A percentile compares a stretch with the other conserved stretches of the same genome.
These are phyloP conservation scores for Puccinia coronata DNA, from an alignment of 1,284 basidiomycete species.

Conservation along the genomic window DNA sequence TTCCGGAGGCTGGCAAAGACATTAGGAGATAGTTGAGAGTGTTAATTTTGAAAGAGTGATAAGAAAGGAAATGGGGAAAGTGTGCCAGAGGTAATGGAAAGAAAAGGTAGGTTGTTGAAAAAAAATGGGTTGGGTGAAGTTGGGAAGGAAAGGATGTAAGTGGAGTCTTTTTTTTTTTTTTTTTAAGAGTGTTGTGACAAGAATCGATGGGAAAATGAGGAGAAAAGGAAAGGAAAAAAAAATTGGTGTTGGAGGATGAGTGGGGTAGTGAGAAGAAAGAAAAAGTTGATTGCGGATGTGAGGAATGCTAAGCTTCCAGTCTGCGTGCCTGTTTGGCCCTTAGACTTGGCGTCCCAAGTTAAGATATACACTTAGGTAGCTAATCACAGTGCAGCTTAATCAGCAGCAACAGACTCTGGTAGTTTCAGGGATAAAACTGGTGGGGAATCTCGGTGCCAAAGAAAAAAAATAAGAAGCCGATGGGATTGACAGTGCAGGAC, in stretches of 20 bases:
- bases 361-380: neutral
- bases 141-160: neutral
- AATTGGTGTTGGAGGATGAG: neutral
- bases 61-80: too few relatives aligned
- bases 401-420: neutral
- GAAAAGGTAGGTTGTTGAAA: too few relatives aligned
- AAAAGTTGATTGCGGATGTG: too few relatives aligned
- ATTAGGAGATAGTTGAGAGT: too few relatives aligned
- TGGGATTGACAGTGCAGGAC: neutral
- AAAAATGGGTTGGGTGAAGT: neutral
- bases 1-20: too few relatives aligned
- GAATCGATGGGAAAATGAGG: neutral
- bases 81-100: neutral
- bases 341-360: neutral
- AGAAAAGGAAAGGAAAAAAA: neutral
- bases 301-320: neutral
- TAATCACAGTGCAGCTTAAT: neutral
- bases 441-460: too few relatives aligned
- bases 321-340: neutral
- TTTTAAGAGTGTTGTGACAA: too few relatives aligned
- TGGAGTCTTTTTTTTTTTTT: too few relatives aligned
- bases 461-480: too few relatives aligned
- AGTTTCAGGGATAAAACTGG: too few relatives aligned
- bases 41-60: too few relatives aligned
- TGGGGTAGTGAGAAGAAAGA: neutral